Percentiles rank a stretch among this genome's conserved stretches.
phyloP scores from a whole-genome alignment of 768 basidiomycete species.

The Exsudoporus frostii region DNA sequence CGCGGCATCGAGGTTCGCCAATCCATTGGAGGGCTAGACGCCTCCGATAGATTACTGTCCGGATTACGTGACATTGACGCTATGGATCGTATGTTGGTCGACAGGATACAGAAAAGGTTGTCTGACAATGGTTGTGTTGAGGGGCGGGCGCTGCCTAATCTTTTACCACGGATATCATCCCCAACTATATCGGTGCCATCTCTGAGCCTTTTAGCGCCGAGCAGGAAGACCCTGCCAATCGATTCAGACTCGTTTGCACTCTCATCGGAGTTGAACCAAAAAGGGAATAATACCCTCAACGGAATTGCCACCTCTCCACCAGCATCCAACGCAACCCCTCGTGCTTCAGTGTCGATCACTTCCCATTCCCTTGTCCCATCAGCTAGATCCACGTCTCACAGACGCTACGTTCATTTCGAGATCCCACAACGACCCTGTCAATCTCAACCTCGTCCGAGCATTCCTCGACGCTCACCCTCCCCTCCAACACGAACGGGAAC shows the following conservation, averaged over 20 bases:
- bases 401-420: conserved; percentile 27
- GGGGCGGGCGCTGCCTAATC: conserved; percentile 16
- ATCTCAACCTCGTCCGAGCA: conserved; percentile 1
- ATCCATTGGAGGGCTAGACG: not conserved
- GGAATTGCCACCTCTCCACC: not conserved
- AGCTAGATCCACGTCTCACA: conserved; percentile 1
- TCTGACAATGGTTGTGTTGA: conserved; percentile 33
- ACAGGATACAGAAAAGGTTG: conserved; percentile 32
- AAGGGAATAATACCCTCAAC: not conserved
- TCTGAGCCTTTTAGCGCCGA: conserved; percentile 15
- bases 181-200: conserved; percentile 24
- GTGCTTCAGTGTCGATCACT: conserved; percentile 1
- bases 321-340: not conserved
- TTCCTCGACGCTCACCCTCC: conserved; percentile 25
- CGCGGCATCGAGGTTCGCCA: conserved; percentile 20
- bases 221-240: not conserved
- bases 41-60: not conserved
- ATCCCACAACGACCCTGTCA: conserved; percentile 1
- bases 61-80: conserved; percentile 14
- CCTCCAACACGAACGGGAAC: conserved; percentile 18
- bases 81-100: conserved; percentile 34
- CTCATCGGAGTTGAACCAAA: not conserved
- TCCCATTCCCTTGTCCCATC: conserved; percentile 3
- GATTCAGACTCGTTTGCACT: not conserved
- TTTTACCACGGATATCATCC: conserved; percentile 19